Percentiles rank a stretch among this genome's conserved stretches.
These are phyloP conservation scores for Hibiscus tridactylites DNA, from an alignment of 345 rosid genomes.

Conservation along the genomic window DNA sequence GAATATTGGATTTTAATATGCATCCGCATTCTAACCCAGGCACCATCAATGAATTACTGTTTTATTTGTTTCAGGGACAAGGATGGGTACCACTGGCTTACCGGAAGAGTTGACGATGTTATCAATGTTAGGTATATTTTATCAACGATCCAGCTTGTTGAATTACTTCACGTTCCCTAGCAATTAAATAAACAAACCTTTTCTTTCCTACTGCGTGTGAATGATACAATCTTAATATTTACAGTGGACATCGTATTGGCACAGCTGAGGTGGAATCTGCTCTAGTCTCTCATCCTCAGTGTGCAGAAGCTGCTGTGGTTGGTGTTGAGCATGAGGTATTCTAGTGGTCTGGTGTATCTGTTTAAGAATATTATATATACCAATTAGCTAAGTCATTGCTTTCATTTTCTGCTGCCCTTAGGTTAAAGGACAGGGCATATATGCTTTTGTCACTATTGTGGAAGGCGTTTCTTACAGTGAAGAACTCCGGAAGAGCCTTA, in stretches of 20 bases:
- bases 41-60: constrained; percentile 8
- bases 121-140: constrained; percentile 83
- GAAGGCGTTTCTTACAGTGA: constrained; percentile 86
- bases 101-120: constrained; percentile 84
- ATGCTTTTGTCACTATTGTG: constrained; percentile 89
- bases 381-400: background rate
- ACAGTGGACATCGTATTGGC: constrained; percentile 97
- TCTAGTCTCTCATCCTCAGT: constrained; percentile 86
- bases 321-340: constrained; percentile 91
- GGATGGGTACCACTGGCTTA: constrained; percentile 62
- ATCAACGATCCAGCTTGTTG: background rate
- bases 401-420: constrained; percentile 15
- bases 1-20: background rate
- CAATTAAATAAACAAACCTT: background rate
- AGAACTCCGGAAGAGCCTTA: constrained; percentile 71
- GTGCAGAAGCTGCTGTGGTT: constrained; percentile 98
- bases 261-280: constrained; percentile 99
- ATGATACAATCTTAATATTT: constrained; percentile 14
- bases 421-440: constrained; percentile 97
- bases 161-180: background rate
- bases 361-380: background rate
- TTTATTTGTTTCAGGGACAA: constrained; percentile 63
- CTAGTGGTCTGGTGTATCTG: background rate
- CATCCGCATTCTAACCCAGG: background rate
- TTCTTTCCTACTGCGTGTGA: background rate